phyloP scores from a whole-genome alignment of 345 rosid genomes.

The Salix brachista region DNA sequence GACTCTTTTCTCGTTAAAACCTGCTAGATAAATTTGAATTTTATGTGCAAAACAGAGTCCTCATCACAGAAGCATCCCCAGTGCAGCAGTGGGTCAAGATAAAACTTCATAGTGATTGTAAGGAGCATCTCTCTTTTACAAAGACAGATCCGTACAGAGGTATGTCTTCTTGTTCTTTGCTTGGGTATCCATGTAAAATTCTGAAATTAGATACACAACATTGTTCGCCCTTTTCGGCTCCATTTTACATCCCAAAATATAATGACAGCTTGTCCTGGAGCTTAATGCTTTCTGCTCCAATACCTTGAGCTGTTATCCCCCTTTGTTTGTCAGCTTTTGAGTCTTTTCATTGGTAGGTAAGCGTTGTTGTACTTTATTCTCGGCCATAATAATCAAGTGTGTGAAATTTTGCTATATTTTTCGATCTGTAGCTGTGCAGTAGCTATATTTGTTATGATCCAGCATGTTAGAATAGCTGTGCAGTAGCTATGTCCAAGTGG shows the following conservation, averaged over 20 bases:
- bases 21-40: neutral
- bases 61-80: neutral
- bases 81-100: neutral
- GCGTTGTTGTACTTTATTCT: neutral
- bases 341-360: neutral
- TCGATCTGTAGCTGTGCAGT: neutral
- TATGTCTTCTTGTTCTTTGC: neutral
- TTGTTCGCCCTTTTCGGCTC: neutral
- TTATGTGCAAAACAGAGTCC: neutral
- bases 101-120: neutral
- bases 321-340: neutral
- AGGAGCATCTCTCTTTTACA: neutral
- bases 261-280: neutral
- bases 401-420: neutral
- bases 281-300: neutral
- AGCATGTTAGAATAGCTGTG: neutral
- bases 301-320: neutral
- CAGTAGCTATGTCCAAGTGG: neutral
- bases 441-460: neutral
- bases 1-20: neutral
- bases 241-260: neutral
- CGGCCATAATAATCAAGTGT: neutral
- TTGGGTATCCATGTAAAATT: neutral
- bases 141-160: neutral
- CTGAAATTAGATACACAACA: neutral